Evolutionary conservation across 2,329 filamentous ascomycete genomes (phyloP).

Genomic region (Xylariaceae sp.): DNA sequence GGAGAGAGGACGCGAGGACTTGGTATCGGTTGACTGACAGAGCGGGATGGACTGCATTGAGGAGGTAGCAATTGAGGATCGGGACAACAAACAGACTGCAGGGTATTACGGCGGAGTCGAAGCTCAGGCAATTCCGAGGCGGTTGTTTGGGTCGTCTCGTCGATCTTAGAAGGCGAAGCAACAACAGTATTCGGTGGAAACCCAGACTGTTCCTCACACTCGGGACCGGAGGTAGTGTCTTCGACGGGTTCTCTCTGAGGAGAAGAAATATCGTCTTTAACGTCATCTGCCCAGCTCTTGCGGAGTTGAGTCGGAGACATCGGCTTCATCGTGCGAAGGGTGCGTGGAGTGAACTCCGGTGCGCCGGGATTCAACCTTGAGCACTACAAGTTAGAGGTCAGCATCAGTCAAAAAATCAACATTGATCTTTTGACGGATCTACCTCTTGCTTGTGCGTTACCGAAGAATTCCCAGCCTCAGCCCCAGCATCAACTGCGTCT

Average conservation of each 20-base stretch:
- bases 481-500: slow-evolving; percentile 20
- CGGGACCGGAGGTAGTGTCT: slow-evolving; percentile 19
- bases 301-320: slow-evolving; percentile 19
- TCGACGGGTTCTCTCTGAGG: slow-evolving; percentile 3
- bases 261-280: slow-evolving; percentile 21
- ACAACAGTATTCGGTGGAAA: slow-evolving; percentile 17
- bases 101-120: slow-evolving; percentile 28
- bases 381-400: slow-evolving; percentile 42
- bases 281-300: slow-evolving; percentile 31
- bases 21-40: slow-evolving; percentile 26
- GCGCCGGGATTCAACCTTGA: slow-evolving; percentile 52
- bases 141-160: slow-evolving; percentile 6
- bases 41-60: slow-evolving; percentile 26
- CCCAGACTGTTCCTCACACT: slow-evolving; percentile 7
- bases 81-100: slow-evolving; percentile 28
- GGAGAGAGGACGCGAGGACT: slow-evolving; percentile 12
- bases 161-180: slow-evolving; percentile 16
- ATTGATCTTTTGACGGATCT: slow-evolving; percentile 38
- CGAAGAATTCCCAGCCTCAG: slow-evolving; percentile 31
- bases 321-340: slow-evolving; percentile 22
- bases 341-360: slow-evolving; percentile 49
- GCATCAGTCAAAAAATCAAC: slow-evolving; percentile 40
- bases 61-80: slow-evolving; percentile 20
- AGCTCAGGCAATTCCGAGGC: slow-evolving; percentile 15
- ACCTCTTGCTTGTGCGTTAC: slow-evolving; percentile 46